These are phyloP conservation scores for Ploettnerulaceae sp. DNA, from an alignment of 2,329 filamentous ascomycete species.

Conservation along the genomic window DNA sequence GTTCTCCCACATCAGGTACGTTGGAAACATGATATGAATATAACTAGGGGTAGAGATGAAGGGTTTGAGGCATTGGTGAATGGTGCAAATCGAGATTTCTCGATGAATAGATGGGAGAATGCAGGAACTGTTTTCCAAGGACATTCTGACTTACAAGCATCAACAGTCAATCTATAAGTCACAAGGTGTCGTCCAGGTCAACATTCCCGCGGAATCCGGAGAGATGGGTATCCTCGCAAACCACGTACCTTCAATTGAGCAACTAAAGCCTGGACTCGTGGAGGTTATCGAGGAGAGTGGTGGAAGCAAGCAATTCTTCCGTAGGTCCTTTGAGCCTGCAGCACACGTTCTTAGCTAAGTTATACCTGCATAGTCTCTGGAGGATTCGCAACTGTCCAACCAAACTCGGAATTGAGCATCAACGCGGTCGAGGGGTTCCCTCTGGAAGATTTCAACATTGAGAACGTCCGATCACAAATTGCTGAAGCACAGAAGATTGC, in stretches of 20 bases:
- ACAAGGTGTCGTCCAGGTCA: conserved; percentile 83
- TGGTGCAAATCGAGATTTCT: too few species aligned
- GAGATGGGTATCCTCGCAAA: conserved; percentile 99
- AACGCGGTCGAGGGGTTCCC: conserved; percentile 95
- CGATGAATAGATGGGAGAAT: neutral
- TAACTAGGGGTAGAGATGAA: neutral
- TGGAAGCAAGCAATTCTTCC: conserved; percentile 87
- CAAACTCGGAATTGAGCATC: conserved; percentile 91
- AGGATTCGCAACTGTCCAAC: conserved; percentile 95
- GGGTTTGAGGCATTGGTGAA: conserved; percentile 2
- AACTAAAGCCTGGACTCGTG: conserved; percentile 85
- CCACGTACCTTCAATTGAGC: conserved; percentile 98
- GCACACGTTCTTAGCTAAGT: conserved; percentile 11
- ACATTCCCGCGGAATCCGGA: conserved; percentile 94
- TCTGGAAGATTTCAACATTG: conserved; percentile 91
- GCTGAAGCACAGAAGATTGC: conserved; percentile 94
- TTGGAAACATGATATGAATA: conserved; percentile 8
- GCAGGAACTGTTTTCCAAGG: conserved; percentile 28
- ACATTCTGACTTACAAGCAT: conserved; percentile 39
- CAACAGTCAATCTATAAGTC: conserved; percentile 65
- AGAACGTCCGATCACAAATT: conserved; percentile 85
- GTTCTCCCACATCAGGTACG: conserved; percentile 97
- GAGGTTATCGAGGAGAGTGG: conserved; percentile 20
- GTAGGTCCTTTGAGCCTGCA: conserved; percentile 52
- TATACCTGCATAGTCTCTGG: conserved; percentile 69